Conservation (phyloP, 1,139 yeast genomes). For the Geotrichum aggregatum region DNA sequence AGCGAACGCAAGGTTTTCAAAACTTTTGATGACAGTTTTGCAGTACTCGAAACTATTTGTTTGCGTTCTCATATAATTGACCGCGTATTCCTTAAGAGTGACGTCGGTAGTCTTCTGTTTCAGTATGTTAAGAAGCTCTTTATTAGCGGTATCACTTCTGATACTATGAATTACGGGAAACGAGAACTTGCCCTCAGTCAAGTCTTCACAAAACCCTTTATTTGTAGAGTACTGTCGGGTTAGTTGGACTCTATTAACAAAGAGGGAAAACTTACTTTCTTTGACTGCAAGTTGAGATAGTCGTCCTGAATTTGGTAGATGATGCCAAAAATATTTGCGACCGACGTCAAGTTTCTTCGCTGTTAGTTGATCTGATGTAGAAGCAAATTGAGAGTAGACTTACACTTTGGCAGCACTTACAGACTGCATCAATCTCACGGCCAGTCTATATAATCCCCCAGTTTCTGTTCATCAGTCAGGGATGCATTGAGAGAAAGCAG, state of each 20-base stretch:
- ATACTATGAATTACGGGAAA: conserved; percentile 75
- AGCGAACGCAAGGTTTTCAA: conserved; percentile 24
- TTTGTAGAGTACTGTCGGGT: conserved; percentile 46
- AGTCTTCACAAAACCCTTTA: conserved; percentile 84
- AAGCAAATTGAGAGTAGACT: conserved; percentile 14
- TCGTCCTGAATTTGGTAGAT: conserved; percentile 84
- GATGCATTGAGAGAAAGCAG: background rate
- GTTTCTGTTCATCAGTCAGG: conserved; percentile 45
- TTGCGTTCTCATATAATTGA: conserved; percentile 43
- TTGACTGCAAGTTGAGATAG: conserved; percentile 58
- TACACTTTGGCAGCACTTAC: conserved; percentile 27
- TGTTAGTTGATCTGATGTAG: too few relatives aligned
- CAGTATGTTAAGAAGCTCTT: conserved; percentile 44
- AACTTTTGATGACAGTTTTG: conserved; percentile 23
- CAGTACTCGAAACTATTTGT: conserved; percentile 46
- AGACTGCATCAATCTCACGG: conserved; percentile 59
- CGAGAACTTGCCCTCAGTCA: conserved; percentile 83
- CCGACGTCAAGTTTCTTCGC: conserved; percentile 46
- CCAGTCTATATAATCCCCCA: conserved; percentile 77
- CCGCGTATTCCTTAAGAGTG: conserved; percentile 48
- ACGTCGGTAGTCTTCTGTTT: conserved; percentile 40
- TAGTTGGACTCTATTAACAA: background rate
- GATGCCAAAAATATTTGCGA: conserved; percentile 77
- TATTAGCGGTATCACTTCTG: conserved; percentile 37
- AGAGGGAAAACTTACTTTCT: conserved; percentile 21